Evolutionary conservation across 2,329 filamentous ascomycete species (phyloP), one percentile per base, ranked within the genome.

Genomic region (Zymoseptoria crescenta): DNA sequence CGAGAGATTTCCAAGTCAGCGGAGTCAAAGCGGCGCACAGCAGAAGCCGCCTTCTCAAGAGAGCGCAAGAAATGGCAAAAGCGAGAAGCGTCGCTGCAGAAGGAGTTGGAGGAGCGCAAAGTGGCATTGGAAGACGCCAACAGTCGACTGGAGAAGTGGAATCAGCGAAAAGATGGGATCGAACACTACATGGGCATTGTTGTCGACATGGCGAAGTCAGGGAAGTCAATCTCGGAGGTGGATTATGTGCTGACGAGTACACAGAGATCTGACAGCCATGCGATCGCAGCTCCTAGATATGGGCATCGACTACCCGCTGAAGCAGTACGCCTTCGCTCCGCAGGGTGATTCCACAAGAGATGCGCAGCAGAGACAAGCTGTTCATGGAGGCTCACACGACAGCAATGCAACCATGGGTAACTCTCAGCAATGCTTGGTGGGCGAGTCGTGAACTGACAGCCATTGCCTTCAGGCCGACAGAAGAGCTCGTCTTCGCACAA

Each of bases 181-280:
- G 70, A 70, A 27, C 70, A 74, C 48, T 73, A 73, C 41, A 68
- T 75, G 16, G 63, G 67, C 28, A 68, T 73, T 20, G 73, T 75
- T 8, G 62, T 64, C 2, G 70, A 70, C 45, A 67, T 74, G 41
- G 60, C 70, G 20, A 59, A 62, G 73, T 75, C 56, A 59, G 65
- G 60, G 20, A n/a, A n/a, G 48, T 9, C n/a, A 27, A 10, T 28
- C 7, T n/a, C 56, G 62, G 41, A 62, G 55, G 21, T 24, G 16
- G 19, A 16, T 1, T 10, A 13, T n/a, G 10, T 9, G 50, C 54
- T 66, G 35, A 62, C 56, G 16, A 51, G 7, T 9, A 13, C 20
- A 19, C 29, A 73, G 70, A 45, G 72, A 73, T 27, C 69, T 73
- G 24, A 59, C 61, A 19, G 24, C 28, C 9, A 65, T 74, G 64